phyloP scores from a whole-genome alignment of 2,329 filamentous ascomycete species.

The Saccharata proteae region DNA sequence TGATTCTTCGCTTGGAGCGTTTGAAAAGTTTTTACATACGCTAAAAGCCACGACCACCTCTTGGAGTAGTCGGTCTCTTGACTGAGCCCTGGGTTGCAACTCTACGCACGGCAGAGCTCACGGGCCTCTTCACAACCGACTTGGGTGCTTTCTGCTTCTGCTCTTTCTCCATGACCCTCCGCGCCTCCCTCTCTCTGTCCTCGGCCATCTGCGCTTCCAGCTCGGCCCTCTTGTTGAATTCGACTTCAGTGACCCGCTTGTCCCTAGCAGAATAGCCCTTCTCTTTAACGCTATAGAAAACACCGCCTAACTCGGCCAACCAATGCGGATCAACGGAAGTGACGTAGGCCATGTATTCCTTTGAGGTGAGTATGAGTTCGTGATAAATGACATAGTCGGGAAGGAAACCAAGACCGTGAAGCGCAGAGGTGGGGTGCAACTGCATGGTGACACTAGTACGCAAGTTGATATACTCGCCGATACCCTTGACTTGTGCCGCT shows the following conservation, averaged over 20 bases:
- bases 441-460: constrained; percentile 90
- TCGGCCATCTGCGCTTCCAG: constrained; percentile 86
- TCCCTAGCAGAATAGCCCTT: constrained; percentile 87
- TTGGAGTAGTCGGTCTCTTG: no score
- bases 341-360: constrained; percentile 97
- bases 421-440: constrained; percentile 82
- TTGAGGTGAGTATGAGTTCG: constrained; percentile 89
- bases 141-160: constrained; percentile 16
- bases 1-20: no score
- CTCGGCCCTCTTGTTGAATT: constrained; percentile 88
- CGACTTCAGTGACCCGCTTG: constrained; percentile 75
- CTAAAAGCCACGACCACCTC: no score
- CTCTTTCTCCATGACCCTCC: constrained; percentile 31
- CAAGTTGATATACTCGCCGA: constrained; percentile 94
- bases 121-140: constrained; percentile 5
- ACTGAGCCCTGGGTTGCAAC: constrained; percentile 7
- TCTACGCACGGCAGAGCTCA: constrained; percentile 4
- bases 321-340: constrained; percentile 94
- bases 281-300: constrained; percentile 96
- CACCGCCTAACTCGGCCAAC: constrained; percentile 90
- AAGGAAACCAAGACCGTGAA: constrained; percentile 86
- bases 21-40: no score
- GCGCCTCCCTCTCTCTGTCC: constrained; percentile 60
- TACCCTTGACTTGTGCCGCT: constrained; percentile 87
- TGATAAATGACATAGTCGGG: constrained; percentile 98